Evolutionary conservation across 129 eudicot species (phyloP), one percentile per base, ranked within the genome.

Genomic region (Centrapalus pauciflorus): DNA sequence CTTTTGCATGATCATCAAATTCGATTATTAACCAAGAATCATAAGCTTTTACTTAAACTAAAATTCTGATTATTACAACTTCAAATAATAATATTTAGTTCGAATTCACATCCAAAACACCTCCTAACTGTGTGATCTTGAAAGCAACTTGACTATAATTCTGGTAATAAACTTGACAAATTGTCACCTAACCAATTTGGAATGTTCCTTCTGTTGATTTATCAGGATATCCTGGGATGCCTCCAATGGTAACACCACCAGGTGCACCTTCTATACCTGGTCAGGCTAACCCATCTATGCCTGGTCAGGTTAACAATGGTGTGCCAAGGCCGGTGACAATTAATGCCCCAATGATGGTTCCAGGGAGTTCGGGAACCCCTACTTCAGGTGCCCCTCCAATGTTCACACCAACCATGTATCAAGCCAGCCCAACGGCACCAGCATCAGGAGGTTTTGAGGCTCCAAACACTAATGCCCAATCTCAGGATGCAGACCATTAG

Each of bases 141-240:
- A 23, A 19, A 23, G 58, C 5, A 1, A 55, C 37, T 55, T 27
- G 35, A 55, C 21, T 27, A n/a, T 55, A 13, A 1, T 55, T 12
- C 20, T 21, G 2, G 12, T n/a, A n/a, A n/a, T n/a, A n/a, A n/a
- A n/a, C n/a, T n/a, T n/a, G n/a, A n/a, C n/a, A n/a, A n/a, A n/a
- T n/a, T n/a, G n/a, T n/a, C n/a, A n/a, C n/a, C n/a, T n/a, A n/a
- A n/a, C n/a, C n/a, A n/a, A n/a, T n/a, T n/a, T n/a, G n/a, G n/a
- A 37, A 19, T 76, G 14, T 50, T 27, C 28, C 7, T 27, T 4
- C 20, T 51, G 58, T 67, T 55, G 55, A 13, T 58, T 28, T 62
- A 21, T 23, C 77, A 86, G 91, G 86, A 55, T 90, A 83, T 67
- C 89, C 86, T 21, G 84, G 82, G 21, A 80, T 84, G 86, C 84